A percentile compares a stretch with the other conserved stretches of the same genome.
Evolutionary conservation across 2,329 filamentous ascomycete species (phyloP).

Genomic region (Xylariomycetidae sp.): DNA sequence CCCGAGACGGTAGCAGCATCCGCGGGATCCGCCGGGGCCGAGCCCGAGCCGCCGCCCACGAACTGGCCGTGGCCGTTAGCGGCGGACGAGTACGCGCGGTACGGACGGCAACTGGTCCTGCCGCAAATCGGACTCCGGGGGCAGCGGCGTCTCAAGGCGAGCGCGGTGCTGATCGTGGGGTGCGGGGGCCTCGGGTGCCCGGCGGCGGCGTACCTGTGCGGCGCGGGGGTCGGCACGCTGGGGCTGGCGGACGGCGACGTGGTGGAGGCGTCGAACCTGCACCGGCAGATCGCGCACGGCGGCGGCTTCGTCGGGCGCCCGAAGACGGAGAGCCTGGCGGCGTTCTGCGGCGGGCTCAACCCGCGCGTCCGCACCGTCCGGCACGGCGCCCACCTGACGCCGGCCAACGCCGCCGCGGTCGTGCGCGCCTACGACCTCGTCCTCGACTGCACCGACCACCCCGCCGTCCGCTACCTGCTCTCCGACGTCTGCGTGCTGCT

Average conservation of each 20-base stretch:
- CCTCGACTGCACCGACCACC: conserved; percentile 93
- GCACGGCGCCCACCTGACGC: conserved; percentile 59
- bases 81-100: conserved; percentile 72
- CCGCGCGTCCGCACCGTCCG: conserved; percentile 59
- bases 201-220: conserved; percentile 86
- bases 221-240: conserved; percentile 76
- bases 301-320: conserved; percentile 62
- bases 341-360: conserved; percentile 57
- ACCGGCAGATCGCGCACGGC: conserved; percentile 81
- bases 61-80: conserved; percentile 61
- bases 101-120: conserved; percentile 87
- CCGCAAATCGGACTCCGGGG: conserved; percentile 73
- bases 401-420: conserved; percentile 60
- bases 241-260: conserved; percentile 83
- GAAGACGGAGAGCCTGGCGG: conserved; percentile 75
- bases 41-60: neutral
- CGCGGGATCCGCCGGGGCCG: neutral
- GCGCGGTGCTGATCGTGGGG: conserved; percentile 75
- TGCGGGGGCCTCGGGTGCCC: conserved; percentile 88
- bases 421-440: conserved; percentile 72
- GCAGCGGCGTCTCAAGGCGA: conserved; percentile 65
- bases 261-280: conserved; percentile 86
- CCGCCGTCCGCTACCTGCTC: conserved; percentile 84
- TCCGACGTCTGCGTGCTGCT: conserved; percentile 83
- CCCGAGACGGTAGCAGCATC: neutral